phyloP scores from a whole-genome alignment of 345 rosid species.

The Linum usitatissimum region DNA sequence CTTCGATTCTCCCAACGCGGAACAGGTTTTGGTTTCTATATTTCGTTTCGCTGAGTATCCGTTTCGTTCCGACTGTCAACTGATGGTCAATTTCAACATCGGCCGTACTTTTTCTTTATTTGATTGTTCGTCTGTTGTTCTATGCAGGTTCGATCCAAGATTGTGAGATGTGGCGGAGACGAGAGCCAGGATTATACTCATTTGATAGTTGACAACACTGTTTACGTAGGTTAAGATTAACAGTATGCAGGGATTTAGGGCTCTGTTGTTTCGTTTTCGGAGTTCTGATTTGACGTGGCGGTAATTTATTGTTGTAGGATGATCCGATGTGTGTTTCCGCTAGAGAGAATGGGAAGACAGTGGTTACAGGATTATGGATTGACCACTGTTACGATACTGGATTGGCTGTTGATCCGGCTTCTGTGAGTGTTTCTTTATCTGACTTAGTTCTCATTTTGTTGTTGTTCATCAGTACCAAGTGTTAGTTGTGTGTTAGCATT shows the following conservation, averaged over 20 bases:
- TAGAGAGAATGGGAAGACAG: constrained; percentile 55
- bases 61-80: neutral
- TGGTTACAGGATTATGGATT: constrained; percentile 77
- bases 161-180: constrained; percentile 54
- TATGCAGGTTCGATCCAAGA: constrained; percentile 59
- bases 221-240: constrained; percentile 32
- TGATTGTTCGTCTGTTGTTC: neutral
- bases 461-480: neutral
- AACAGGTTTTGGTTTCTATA: constrained; percentile 21
- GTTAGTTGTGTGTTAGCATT: neutral
- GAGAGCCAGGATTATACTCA: constrained; percentile 57
- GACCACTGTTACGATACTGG: constrained; percentile 70
- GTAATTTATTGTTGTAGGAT: constrained; percentile 33
- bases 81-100: neutral
- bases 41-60: neutral
- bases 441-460: neutral
- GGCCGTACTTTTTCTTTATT: neutral
- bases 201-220: constrained; percentile 57
- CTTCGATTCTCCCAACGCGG: constrained; percentile 34
- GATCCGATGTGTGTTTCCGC: constrained; percentile 71
- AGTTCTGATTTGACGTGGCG: neutral
- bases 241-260: neutral
- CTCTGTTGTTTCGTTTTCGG: neutral
- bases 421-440: constrained; percentile 36
- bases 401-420: constrained; percentile 49